phyloP scores from a whole-genome alignment of 164 flowering plant genomes.

The Santalum album region DNA sequence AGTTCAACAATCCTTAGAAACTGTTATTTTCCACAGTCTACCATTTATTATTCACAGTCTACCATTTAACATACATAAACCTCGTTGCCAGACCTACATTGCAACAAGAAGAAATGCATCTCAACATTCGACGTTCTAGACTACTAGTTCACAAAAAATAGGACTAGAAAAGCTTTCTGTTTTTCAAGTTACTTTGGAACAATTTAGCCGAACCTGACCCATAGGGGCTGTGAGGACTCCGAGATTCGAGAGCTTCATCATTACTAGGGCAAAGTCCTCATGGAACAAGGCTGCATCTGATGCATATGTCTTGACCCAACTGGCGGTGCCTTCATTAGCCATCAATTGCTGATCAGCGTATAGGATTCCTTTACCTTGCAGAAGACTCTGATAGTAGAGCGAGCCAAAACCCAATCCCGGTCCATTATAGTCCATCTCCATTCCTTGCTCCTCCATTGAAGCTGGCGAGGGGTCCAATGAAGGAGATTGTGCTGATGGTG shows the following conservation, averaged over 20 bases:
- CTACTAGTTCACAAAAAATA: not conserved
- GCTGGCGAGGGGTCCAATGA: constrained; percentile 2
- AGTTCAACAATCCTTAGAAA: too few species aligned
- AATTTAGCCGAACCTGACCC: constrained; percentile 30
- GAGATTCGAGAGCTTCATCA: constrained; percentile 40
- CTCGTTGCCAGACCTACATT: too few species aligned
- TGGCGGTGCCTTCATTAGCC: constrained; percentile 18
- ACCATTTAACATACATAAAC: too few species aligned
- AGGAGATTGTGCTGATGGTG: constrained; percentile 2
- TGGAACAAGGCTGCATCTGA: constrained; percentile 25
- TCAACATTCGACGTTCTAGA: too few species aligned
- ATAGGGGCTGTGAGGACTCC: constrained; percentile 21
- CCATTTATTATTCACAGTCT: too few species aligned
- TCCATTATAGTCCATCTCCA: constrained; percentile 24
- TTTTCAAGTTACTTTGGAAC: constrained; percentile 20
- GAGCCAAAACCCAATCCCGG: constrained; percentile 19
- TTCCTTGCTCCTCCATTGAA: constrained; percentile 8
- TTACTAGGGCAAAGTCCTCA: constrained; percentile 26
- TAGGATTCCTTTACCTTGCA: constrained; percentile 28
- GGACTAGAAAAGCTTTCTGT: not conserved
- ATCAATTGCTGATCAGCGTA: constrained; percentile 39
- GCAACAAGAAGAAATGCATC: too few species aligned
- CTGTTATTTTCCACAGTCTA: too few species aligned
- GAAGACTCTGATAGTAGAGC: constrained; percentile 19
- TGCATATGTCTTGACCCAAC: constrained; percentile 38